Percentiles rank a stretch among this genome's conserved stretches.
phyloP scores from a whole-genome alignment of 371 early-diverging fungal species.

The Apophysomyces elegans region DNA sequence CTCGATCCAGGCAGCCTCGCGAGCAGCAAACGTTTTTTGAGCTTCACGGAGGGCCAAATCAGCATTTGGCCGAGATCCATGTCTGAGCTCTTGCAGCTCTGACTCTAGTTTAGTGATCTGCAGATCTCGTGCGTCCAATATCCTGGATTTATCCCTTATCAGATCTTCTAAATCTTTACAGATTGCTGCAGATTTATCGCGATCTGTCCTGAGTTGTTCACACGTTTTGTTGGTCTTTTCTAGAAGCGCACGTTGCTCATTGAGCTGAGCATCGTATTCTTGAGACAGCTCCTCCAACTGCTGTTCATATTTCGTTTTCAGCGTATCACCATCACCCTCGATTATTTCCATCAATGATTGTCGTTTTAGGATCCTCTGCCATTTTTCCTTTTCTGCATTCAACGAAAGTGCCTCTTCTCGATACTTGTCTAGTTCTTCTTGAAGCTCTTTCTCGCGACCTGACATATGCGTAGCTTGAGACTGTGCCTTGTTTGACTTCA shows the following conservation, averaged over 20 bases:
- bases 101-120: constrained; percentile 38
- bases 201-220: constrained; percentile 32
- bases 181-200: constrained; percentile 32
- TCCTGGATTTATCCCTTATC: constrained; percentile 39
- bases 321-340: constrained; percentile 29
- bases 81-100: constrained; percentile 23
- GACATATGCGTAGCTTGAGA: constrained; percentile 29
- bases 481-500: constrained; percentile 29
- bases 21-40: constrained; percentile 39
- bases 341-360: constrained; percentile 36
- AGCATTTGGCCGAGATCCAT: not conserved
- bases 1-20: constrained; percentile 47
- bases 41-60: constrained; percentile 16
- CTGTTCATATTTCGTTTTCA: constrained; percentile 42
- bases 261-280: constrained; percentile 50
- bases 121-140: constrained; percentile 43
- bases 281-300: constrained; percentile 48
- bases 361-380: constrained; percentile 40
- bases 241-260: constrained; percentile 47
- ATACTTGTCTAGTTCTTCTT: constrained; percentile 33
- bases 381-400: constrained; percentile 36
- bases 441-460: constrained; percentile 22
- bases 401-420: constrained; percentile 33
- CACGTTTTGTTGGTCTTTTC: constrained; percentile 37
- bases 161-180: constrained; percentile 49